Evolutionary conservation across 1,284 basidiomycete species (phyloP), one percentile per base, ranked within the genome.

Genomic region (Cryptococcus sp.): DNA sequence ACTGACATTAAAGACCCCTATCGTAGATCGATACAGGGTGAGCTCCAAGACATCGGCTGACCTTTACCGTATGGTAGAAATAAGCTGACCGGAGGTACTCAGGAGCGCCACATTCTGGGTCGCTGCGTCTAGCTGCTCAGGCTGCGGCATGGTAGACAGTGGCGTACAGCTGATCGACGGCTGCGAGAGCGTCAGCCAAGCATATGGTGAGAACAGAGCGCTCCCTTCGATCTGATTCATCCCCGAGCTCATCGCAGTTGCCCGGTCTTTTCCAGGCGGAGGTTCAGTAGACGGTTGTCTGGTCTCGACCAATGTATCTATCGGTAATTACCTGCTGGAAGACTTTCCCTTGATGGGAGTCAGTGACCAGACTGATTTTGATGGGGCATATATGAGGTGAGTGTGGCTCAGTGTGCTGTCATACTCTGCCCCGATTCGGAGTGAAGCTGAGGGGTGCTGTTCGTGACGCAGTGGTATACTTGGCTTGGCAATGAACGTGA

Each of bases 61-160:
- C 16, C 3, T 11, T 10, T 11, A 15, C 42, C 5, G n/a, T 45
- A 19, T 20, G 19, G 17, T n/a, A 39, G 15, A 30, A 5, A 13
- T 16, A n/a, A 25, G 22, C 39, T 16, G 20, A 13, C n/a, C 23
- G 8, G 40, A 35, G 39, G 49, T n/a, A 20, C n/a, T 35, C 23
- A 62, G 60, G 50, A 58, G 56, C 41, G 52, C 60, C n/a, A 50
- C 52, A n/a, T 23, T 62, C 3, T 62, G 60, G 60, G 52, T 62
- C 16, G 35, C 60, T 11, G 56, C 52, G 17, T 48, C 42, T 3
- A 39, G 46, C 4, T 62, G 60, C 25, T 23, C 22, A 5, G 55
- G 51, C 27, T 62, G 60, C 30, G 30, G 41, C 27, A 58, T 58
- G 56, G 49, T 52, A 16, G 55, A 62, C 41, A 52, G 51, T 7